A percentile compares a stretch with the other conserved stretches of the same genome.
These are phyloP conservation scores for Fraxinus ornus DNA, from an alignment of 305 asterid species.

Conservation along the genomic window DNA sequence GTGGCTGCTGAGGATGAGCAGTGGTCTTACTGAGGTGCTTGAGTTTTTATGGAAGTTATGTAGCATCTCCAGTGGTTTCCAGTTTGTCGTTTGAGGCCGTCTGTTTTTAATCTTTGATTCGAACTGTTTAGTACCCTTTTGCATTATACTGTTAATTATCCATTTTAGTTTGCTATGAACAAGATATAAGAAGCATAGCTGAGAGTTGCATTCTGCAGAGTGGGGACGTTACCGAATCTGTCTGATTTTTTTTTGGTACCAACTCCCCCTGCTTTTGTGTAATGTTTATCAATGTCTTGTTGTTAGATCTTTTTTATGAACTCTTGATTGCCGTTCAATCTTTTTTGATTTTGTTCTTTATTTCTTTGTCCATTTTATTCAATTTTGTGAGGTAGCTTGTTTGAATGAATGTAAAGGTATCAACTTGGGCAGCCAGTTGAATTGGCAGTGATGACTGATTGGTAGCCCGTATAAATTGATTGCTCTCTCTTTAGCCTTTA, in stretches of 20 bases:
- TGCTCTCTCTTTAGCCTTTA: slow-evolving; percentile 6
- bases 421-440: slow-evolving; percentile 24
- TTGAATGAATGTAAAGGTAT: slow-evolving; percentile 16
- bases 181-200: slow-evolving; percentile 35
- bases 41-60: slow-evolving; percentile 25
- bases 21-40: slow-evolving; percentile 82
- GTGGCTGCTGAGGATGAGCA: slow-evolving; percentile 70
- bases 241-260: slow-evolving; percentile 32
- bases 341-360: background rate
- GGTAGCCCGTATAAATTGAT: slow-evolving; percentile 26
- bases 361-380: background rate
- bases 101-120: slow-evolving; percentile 22
- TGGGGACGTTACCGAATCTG: slow-evolving; percentile 31
- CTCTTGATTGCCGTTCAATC: background rate
- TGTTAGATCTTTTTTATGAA: slow-evolving; percentile 13
- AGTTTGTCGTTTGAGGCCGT: slow-evolving; percentile 36
- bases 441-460: slow-evolving; percentile 18
- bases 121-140: slow-evolving; percentile 8
- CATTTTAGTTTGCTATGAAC: slow-evolving; percentile 31
- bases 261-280: slow-evolving; percentile 20
- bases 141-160: slow-evolving; percentile 36
- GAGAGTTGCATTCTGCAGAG: slow-evolving; percentile 33
- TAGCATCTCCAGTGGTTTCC: slow-evolving; percentile 22
- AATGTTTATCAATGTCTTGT: slow-evolving; percentile 21
- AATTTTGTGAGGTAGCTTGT: slow-evolving; percentile 2